These are phyloP conservation scores for Pleurotus platypus DNA, from an alignment of 768 basidiomycete genomes.

Conservation along the genomic window DNA sequence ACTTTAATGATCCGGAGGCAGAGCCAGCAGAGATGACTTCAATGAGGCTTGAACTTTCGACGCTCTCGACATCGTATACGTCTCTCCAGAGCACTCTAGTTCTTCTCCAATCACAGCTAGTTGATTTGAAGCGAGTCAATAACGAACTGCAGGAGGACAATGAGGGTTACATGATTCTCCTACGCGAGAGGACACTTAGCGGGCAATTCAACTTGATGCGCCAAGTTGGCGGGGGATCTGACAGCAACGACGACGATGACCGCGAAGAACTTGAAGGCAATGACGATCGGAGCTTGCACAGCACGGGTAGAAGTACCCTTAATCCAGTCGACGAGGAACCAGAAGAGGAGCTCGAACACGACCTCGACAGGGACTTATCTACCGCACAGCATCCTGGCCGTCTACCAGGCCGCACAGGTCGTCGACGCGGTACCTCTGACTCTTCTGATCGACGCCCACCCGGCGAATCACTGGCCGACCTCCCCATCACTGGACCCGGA, in stretches of 20 bases:
- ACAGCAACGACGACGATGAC: conserved; percentile 28
- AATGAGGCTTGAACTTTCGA: conserved; percentile 78
- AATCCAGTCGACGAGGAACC: conserved; percentile 62
- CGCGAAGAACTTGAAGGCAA: conserved; percentile 36
- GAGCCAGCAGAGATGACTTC: conserved; percentile 89
- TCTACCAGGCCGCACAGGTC: conserved; percentile 12
- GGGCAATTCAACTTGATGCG: conserved; percentile 81
- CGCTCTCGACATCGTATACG: conserved; percentile 79
- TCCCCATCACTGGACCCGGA: conserved; percentile 86
- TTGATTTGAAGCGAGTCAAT: conserved; percentile 87
- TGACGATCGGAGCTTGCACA: conserved; percentile 50
- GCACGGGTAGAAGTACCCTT: conserved; percentile 53
- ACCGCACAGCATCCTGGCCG: conserved; percentile 36
- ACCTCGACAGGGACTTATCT: conserved; percentile 32
- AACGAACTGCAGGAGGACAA: conserved; percentile 91
- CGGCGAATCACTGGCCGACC: conserved; percentile 82
- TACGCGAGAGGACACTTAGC: conserved; percentile 86
- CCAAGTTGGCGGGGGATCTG: conserved; percentile 53
- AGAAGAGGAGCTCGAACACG: conserved; percentile 36
- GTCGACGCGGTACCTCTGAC: conserved; percentile 42
- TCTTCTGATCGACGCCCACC: conserved; percentile 40
- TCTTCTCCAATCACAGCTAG: conserved; percentile 80
- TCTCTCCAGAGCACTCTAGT: conserved; percentile 82
- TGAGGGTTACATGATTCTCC: conserved; percentile 92
- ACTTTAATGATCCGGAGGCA: conserved; percentile 60